Evolutionary conservation across 2,329 filamentous ascomycete genomes (phyloP).

Genomic region (Sporothrix brasiliensis): DNA sequence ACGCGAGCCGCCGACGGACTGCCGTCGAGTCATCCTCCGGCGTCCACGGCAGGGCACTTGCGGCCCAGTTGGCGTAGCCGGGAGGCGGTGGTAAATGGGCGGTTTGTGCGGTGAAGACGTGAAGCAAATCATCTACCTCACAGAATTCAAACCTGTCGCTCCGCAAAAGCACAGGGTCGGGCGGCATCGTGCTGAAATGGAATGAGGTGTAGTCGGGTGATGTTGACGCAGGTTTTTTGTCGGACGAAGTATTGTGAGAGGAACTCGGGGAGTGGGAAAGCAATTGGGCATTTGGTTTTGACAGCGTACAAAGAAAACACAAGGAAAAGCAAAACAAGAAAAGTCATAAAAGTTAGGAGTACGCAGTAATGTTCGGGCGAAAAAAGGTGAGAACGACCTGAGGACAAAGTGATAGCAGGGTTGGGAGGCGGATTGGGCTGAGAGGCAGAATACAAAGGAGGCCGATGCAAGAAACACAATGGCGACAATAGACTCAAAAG

Average conservation of each 20-base stretch:
- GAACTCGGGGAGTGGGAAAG: background rate
- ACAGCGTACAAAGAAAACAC: background rate
- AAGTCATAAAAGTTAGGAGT: background rate
- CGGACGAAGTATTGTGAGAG: background rate
- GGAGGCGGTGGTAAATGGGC: background rate
- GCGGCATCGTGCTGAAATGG: background rate
- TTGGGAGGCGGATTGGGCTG: background rate
- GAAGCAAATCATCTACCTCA: constrained; percentile 1
- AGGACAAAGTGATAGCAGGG: background rate
- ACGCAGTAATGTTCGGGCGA: background rate
- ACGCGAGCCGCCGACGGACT: constrained; percentile 11
- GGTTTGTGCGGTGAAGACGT: background rate
- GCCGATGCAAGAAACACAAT: constrained; percentile 1
- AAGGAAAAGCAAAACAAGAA: background rate
- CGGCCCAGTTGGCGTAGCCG: background rate
- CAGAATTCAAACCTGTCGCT: background rate
- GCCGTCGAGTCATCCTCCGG: background rate
- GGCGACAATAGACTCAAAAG: background rate
- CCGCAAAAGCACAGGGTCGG: background rate
- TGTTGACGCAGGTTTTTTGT: background rate
- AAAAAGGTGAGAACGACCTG: background rate
- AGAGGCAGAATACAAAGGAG: too few relatives aligned
- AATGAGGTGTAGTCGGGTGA: background rate
- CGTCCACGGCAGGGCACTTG: background rate
- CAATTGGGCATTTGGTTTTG: background rate